phyloP scores from a whole-genome alignment of 176 grass and related monocot species.

The Lolium perenne region DNA sequence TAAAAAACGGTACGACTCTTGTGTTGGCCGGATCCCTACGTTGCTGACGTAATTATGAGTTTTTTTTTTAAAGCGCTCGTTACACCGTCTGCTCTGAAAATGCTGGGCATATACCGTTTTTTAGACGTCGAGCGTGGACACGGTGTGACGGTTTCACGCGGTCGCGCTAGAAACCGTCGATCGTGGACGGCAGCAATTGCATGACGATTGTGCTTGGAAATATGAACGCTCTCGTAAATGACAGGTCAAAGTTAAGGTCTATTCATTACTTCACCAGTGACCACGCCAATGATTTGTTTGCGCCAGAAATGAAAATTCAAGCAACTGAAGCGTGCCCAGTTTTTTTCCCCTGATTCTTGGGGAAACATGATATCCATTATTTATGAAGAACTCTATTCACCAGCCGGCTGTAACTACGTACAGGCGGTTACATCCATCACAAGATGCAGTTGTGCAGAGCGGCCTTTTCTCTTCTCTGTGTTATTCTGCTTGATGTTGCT shows the following conservation, averaged over 20 bases:
- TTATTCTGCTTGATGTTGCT: too few species aligned
- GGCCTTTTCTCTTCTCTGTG: too few species aligned
- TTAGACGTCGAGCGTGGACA: neutral
- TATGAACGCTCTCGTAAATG: neutral
- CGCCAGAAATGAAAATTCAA: neutral
- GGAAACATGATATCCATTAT: neutral
- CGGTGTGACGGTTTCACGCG: neutral
- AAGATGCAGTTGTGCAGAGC: too few species aligned
- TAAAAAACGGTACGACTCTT: neutral
- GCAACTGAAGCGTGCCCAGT: too few species aligned
- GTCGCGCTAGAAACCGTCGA: neutral
- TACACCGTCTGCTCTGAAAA: constrained; percentile 4
- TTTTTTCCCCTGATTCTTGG: neutral
- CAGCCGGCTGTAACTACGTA: too few species aligned
- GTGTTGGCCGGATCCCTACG: constrained; percentile 12
- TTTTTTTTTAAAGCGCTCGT: neutral
- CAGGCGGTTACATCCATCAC: too few species aligned
- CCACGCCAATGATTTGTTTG: neutral
- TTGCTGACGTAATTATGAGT: neutral
- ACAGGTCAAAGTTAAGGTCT: neutral
- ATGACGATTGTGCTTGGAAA: neutral
- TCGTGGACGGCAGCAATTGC: neutral
- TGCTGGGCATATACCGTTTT: neutral
- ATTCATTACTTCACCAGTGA: neutral
- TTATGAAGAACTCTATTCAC: too few species aligned